Evolutionary conservation across 2,329 filamentous ascomycete species (phyloP).

Genomic region (Ophiocordyceps robertsii): DNA sequence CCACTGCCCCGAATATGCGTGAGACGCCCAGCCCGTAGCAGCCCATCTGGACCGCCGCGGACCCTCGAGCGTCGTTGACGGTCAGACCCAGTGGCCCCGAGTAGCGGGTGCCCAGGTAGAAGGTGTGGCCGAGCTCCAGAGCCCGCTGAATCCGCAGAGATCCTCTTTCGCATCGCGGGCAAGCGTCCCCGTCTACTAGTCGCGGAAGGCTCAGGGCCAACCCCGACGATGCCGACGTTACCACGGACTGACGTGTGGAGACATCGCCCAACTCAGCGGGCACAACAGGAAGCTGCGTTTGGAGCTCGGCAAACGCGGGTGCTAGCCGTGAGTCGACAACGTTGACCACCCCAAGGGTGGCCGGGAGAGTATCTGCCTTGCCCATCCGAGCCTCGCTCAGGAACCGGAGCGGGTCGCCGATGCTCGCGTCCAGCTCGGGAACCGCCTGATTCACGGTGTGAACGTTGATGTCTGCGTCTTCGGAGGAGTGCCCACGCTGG

Average conservation of each 20-base stretch:
- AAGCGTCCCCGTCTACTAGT: conserved; percentile 54
- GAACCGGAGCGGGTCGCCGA: conserved; percentile 40
- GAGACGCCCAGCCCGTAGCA: conserved; percentile 94
- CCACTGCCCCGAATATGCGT: conserved; percentile 76
- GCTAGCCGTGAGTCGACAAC: conserved; percentile 19
- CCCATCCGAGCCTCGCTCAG: conserved; percentile 30
- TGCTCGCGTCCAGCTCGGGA: conserved; percentile 56
- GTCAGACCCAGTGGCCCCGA: conserved; percentile 56
- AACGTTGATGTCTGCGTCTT: conserved; percentile 27
- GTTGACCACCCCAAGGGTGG: conserved; percentile 15
- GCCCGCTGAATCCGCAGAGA: conserved; percentile 54
- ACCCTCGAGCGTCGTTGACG: conserved; percentile 14
- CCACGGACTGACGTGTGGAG: conserved; percentile 6
- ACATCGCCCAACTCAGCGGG: conserved; percentile 4
- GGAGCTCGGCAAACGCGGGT: conserved; percentile 10
- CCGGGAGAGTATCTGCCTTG: conserved; percentile 1
- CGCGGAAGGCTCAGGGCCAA: conserved; percentile 46
- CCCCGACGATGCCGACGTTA: conserved; percentile 21
- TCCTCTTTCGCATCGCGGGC: conserved; percentile 54
- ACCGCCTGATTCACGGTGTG: conserved; percentile 52
- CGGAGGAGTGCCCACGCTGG: conserved; percentile 11
- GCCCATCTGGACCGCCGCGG: conserved; percentile 70
- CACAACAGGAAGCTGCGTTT: conserved; percentile 11
- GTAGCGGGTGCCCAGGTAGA: conserved; percentile 84
- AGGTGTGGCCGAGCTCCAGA: conserved; percentile 89